Conservation (phyloP, 139 green algal species). For the Pleodorina starrii region DNA sequence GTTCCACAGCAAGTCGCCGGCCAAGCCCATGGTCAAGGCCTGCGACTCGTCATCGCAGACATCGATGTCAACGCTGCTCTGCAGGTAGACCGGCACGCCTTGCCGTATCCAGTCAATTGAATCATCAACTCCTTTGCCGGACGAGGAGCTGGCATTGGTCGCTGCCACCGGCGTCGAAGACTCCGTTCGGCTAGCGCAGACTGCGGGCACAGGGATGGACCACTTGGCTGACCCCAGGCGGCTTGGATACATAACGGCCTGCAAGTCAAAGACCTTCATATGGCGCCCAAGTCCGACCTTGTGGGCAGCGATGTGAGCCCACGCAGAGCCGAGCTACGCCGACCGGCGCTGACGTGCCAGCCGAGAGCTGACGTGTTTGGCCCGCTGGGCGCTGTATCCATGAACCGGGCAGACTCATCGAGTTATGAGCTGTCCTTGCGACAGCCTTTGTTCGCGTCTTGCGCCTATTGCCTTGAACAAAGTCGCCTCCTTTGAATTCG, state of each 20-base stretch:
- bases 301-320: background rate
- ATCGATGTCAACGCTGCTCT: slow-evolving; percentile 45
- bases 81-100: slow-evolving; percentile 33
- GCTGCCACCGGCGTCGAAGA: background rate
- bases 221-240: too few species aligned
- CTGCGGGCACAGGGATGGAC: too few species aligned
- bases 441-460: too few species aligned
- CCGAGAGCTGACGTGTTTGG: background rate
- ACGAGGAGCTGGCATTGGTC: background rate
- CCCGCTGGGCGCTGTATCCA: background rate
- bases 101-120: slow-evolving; percentile 22
- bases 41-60: slow-evolving; percentile 36
- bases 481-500: too few species aligned
- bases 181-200: background rate
- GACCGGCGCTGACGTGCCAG: background rate
- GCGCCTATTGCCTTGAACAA: background rate
- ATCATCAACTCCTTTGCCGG: slow-evolving; percentile 1
- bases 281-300: background rate
- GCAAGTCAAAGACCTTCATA: background rate
- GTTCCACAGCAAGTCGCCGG: slow-evolving; percentile 38
- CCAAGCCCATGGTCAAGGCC: slow-evolving; percentile 21
- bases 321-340: background rate
- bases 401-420: background rate
- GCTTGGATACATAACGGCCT: too few species aligned
- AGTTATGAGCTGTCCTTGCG: background rate